Base-by-base conservation (phyloP, 352 stramenopile genomes). In the Phytophthora sojae region DNA sequence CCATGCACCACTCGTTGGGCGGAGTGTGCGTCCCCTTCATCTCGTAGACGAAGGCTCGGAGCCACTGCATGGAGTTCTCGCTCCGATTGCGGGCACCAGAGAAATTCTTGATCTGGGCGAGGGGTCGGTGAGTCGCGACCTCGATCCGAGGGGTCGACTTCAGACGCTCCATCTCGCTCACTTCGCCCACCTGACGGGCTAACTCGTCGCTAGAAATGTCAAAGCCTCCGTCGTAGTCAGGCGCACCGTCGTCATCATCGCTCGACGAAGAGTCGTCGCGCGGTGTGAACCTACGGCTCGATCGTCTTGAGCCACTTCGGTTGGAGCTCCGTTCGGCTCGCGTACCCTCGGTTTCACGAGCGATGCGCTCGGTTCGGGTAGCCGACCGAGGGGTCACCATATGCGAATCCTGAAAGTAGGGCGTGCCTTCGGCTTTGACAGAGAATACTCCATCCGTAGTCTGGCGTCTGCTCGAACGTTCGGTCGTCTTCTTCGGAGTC, bases 11-110 rank as follows among this genome's bases (percentile, higher is more conserved):
- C 17, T 57, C 29, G 3, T 56, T 47, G 2, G 51, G 17, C 3
- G 45, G 7, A 15, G 49, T 56, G 17, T 52, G 37, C n/a, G 52
- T 61, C 1, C 17, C 58, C 8, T 49, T 57, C 58, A 65, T 65
- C 19, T 65, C 52, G 52, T 58, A 58, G 29, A 58, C 8, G 29
- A 58, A 58, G 0, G 26, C 19, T 8, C 52, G 52, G 2, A 65
- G 47, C 58, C 58, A 65, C 26, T 57, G 58, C 47, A 65, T 52
- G 1, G 47, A 51, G 2, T 53, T 57, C 32, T 65, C 49, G 15
- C 49, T 58, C 32, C 53, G 53, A 21, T 53, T 58, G 6, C 19
- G 59, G 0, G 15, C 4, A 3, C 60, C 60, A 0, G 6, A 35
- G 7, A 35, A 61, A 3, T 35, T 9, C 17, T 56, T 49, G 37